Conservation (phyloP, 2,329 filamentous ascomycete genomes). For the Neoscytalidium dimidiatum region DNA sequence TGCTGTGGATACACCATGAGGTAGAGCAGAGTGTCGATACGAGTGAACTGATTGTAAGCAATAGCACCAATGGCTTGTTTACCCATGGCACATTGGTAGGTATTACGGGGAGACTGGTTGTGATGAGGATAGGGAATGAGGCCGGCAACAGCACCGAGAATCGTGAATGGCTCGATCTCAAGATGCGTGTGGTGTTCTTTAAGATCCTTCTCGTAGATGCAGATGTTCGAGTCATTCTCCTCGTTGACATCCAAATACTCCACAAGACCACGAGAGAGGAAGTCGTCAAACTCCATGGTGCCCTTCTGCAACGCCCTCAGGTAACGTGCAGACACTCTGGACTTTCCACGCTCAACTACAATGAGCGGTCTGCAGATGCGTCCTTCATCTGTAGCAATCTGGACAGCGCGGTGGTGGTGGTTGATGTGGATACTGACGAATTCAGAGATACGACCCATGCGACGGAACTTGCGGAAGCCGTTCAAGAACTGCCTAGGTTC, state of each 20-base stretch:
- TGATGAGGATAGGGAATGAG: conserved; percentile 98
- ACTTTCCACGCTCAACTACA: conserved; percentile 84
- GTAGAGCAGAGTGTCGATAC: conserved; percentile 94
- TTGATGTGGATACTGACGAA: conserved; percentile 98
- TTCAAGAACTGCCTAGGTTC: conserved; percentile 84
- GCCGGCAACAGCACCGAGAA: conserved; percentile 91
- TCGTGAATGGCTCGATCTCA: conserved; percentile 97
- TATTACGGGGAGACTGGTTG: conserved; percentile 98
- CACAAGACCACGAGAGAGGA: conserved; percentile 83
- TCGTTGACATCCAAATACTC: conserved; percentile 99
- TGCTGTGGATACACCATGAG: conserved; percentile 97
- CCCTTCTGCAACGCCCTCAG: conserved; percentile 80
- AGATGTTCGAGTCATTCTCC: conserved; percentile 93
- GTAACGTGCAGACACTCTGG: conserved; percentile 77
- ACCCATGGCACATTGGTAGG: conserved; percentile 99
- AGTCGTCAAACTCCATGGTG: conserved; percentile 89
- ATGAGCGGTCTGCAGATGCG: conserved; percentile 95
- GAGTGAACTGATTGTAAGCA: conserved; percentile 95
- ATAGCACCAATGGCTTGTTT: conserved; percentile 99
- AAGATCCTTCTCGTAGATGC: conserved; percentile 84
- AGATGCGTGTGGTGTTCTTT: conserved; percentile 84
- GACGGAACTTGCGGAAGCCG: conserved; percentile 81
- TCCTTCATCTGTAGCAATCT: conserved; percentile 96
- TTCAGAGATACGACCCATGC: conserved; percentile 89
- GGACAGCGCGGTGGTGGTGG: conserved; percentile 84